phyloP scores from a whole-genome alignment of 768 basidiomycete genomes.

The Cubamyces sp. region DNA sequence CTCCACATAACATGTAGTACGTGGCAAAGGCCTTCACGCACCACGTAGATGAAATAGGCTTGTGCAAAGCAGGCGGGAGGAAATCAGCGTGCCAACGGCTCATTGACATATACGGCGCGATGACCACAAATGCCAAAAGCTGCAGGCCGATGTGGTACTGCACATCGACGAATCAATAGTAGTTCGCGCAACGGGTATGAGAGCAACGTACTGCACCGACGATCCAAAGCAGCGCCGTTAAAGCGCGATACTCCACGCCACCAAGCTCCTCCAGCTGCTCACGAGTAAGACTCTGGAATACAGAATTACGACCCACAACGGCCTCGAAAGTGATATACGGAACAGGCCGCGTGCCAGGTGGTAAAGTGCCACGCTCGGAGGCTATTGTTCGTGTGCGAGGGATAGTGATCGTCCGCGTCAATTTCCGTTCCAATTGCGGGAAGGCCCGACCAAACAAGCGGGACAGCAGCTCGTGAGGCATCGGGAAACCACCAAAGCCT shows the following conservation, averaged over 20 bases:
- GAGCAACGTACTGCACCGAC: slow-evolving; percentile 62
- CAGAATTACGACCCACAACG: slow-evolving; percentile 80
- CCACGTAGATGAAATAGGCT: slow-evolving; percentile 67
- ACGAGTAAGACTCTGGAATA: slow-evolving; percentile 66
- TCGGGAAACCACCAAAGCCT: slow-evolving; percentile 76
- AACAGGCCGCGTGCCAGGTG: slow-evolving; percentile 53
- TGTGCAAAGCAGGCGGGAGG: slow-evolving; percentile 58
- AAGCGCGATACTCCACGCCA: slow-evolving; percentile 89
- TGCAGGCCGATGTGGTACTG: slow-evolving; percentile 84
- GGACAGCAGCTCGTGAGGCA: slow-evolving; percentile 60
- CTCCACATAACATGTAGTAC: not conserved
- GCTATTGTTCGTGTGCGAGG: slow-evolving; percentile 68
- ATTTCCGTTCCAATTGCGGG: slow-evolving; percentile 58
- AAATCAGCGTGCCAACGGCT: slow-evolving; percentile 64
- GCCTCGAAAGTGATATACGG: slow-evolving; percentile 89
- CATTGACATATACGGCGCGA: slow-evolving; percentile 79
- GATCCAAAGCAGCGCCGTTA: slow-evolving; percentile 82
- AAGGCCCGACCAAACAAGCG: slow-evolving; percentile 58
- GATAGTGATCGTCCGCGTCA: slow-evolving; percentile 76
- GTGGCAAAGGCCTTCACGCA: slow-evolving; percentile 35
- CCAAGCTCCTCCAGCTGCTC: slow-evolving; percentile 92
- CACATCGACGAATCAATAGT: slow-evolving; percentile 7
- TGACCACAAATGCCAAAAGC: slow-evolving; percentile 67
- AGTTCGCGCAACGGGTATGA: not conserved
- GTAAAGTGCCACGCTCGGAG: slow-evolving; percentile 41